Conservation (phyloP, 345 rosid species). For the Arabis alpina region DNA sequence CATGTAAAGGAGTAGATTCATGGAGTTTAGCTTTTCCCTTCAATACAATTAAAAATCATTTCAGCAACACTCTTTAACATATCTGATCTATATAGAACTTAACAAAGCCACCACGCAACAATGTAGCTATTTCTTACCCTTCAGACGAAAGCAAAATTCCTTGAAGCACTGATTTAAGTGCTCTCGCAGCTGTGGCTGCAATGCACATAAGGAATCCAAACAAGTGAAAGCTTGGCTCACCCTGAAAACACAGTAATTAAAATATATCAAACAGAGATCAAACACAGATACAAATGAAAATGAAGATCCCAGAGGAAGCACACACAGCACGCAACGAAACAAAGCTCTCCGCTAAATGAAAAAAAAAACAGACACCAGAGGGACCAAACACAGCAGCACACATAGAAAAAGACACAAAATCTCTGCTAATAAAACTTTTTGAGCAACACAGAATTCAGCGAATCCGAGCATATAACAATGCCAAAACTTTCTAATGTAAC, state of each 20-base stretch:
- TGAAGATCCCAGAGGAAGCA: slow-evolving; percentile 3
- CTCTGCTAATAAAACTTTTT: no score
- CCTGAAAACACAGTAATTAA: slow-evolving; percentile 45
- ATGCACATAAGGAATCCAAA: slow-evolving; percentile 96
- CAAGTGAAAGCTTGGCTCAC: slow-evolving; percentile 97
- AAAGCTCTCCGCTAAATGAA: not conserved
- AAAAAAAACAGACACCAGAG: no score
- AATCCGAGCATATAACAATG: slow-evolving; percentile 8
- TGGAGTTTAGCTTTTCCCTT: slow-evolving; percentile 98
- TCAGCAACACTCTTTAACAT: slow-evolving; percentile 25
- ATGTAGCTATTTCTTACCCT: slow-evolving; percentile 63
- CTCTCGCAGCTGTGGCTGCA: slow-evolving; percentile 96
- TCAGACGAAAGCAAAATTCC: slow-evolving; percentile 98
- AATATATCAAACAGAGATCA: slow-evolving; percentile 19
- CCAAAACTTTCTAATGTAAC: not conserved
- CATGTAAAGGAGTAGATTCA: slow-evolving; percentile 98
- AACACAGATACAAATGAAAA: not conserved
- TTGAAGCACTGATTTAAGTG: slow-evolving; percentile 95
- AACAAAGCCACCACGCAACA: not conserved
- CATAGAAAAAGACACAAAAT: no score
- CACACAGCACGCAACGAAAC: not conserved
- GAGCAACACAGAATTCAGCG: no score
- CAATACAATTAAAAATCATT: slow-evolving; percentile 24
- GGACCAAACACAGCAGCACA: no score
- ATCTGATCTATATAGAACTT: not conserved